Percentiles rank a stretch among this genome's conserved stretches.
phyloP scores from a whole-genome alignment of 306 rosid genomes.

The Cercis canadensis region DNA sequence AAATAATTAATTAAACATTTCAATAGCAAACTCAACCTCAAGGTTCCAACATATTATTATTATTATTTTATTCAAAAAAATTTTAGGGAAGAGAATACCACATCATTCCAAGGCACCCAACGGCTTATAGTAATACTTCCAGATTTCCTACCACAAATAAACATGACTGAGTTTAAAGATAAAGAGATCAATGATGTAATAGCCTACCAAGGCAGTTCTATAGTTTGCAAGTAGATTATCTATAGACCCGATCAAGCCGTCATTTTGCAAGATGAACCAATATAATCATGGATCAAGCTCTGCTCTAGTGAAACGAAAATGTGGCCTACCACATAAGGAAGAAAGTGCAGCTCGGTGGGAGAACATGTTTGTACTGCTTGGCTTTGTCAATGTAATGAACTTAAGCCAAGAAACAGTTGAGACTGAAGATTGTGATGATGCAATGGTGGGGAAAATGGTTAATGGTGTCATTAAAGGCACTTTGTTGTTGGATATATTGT shows the following conservation, averaged over 20 bases:
- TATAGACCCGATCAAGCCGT: constrained; percentile 7
- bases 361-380: constrained; percentile 22
- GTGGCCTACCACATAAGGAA: constrained; percentile 74
- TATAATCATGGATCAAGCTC: constrained; percentile 44
- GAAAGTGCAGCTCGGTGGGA: constrained; percentile 36
- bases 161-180: background rate
- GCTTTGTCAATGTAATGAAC: constrained; percentile 38
- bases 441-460: constrained; percentile 62
- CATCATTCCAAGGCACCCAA: too few species aligned
- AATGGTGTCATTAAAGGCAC: constrained; percentile 65
- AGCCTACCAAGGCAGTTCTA: background rate
- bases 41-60: too few species aligned
- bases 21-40: background rate
- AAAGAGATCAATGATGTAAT: constrained; percentile 8
- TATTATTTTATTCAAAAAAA: too few species aligned
- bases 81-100: too few species aligned
- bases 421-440: constrained; percentile 33
- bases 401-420: constrained; percentile 28
- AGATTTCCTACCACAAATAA: background rate
- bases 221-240: constrained; percentile 34
- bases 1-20: background rate
- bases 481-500: constrained; percentile 66
- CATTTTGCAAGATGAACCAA: constrained; percentile 55
- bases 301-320: constrained; percentile 65
- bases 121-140: too few species aligned